Conservation (phyloP, 768 basidiomycete genomes). For the Lactarius quietus region DNA sequence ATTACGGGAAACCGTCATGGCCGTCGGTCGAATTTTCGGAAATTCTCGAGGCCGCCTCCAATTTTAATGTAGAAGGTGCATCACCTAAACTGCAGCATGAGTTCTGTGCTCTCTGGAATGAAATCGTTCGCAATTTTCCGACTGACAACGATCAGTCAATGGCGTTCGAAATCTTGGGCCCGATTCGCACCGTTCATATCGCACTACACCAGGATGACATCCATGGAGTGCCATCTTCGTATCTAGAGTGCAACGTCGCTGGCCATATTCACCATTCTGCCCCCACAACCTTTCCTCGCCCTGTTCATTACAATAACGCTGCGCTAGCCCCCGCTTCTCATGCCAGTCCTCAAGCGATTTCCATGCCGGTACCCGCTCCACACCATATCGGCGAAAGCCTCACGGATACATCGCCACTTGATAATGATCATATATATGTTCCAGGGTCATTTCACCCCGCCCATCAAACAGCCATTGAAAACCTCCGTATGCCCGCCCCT, state of each 20-base stretch:
- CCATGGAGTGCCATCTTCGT: neutral
- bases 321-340: neutral
- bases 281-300: neutral
- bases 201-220: neutral
- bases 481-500: neutral
- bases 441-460: neutral
- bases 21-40: neutral
- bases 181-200: neutral
- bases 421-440: no score
- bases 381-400: neutral
- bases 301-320: neutral
- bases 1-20: neutral
- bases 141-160: neutral
- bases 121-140: neutral
- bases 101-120: neutral
- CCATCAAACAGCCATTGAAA: neutral
- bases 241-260: neutral
- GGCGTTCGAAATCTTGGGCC: neutral
- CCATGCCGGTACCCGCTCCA: neutral
- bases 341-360: no score
- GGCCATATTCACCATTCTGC: neutral
- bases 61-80: neutral
- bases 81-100: neutral
- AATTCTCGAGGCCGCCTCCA: neutral
- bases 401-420: neutral